phyloP scores from a whole-genome alignment of 768 basidiomycete genomes.

The Kwoniella heveanensis region DNA sequence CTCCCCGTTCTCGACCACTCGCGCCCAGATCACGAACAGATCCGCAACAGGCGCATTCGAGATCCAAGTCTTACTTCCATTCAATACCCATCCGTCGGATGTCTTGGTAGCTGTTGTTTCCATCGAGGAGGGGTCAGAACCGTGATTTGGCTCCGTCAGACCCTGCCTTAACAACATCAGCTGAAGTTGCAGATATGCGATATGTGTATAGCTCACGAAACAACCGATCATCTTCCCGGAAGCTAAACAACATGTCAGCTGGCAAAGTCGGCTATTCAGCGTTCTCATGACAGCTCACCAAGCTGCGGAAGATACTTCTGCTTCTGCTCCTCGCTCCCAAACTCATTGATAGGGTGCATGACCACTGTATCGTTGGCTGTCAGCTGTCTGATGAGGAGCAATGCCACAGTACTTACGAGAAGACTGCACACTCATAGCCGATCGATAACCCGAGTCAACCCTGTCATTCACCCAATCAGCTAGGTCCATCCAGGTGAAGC shows the following conservation, averaged over 20 bases:
- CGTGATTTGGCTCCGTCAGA: constrained; percentile 93
- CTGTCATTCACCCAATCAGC: constrained; percentile 58
- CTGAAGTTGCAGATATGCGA: neutral
- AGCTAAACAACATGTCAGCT: constrained; percentile 59
- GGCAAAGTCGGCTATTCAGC: constrained; percentile 7
- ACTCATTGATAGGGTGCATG: constrained; percentile 76
- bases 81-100: constrained; percentile 80
- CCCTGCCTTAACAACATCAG: constrained; percentile 62
- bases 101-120: constrained; percentile 82
- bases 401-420: constrained; percentile 58
- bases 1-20: constrained; percentile 49
- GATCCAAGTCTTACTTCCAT: constrained; percentile 97
- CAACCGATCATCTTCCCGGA: constrained; percentile 86
- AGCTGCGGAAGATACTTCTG: constrained; percentile 84
- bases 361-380: constrained; percentile 62
- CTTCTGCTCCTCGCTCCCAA: constrained; percentile 86
- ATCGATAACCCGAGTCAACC: constrained; percentile 94
- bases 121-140: constrained; percentile 98
- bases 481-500: neutral
- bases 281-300: constrained; percentile 59
- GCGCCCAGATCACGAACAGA: constrained; percentile 90
- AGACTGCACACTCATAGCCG: constrained; percentile 90
- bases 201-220: constrained; percentile 67
- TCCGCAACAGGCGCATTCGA: constrained; percentile 93
- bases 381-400: constrained; percentile 6